Base-by-base conservation (phyloP, 2,329 filamentous ascomycete species). In the Capronia epimyces region DNA sequence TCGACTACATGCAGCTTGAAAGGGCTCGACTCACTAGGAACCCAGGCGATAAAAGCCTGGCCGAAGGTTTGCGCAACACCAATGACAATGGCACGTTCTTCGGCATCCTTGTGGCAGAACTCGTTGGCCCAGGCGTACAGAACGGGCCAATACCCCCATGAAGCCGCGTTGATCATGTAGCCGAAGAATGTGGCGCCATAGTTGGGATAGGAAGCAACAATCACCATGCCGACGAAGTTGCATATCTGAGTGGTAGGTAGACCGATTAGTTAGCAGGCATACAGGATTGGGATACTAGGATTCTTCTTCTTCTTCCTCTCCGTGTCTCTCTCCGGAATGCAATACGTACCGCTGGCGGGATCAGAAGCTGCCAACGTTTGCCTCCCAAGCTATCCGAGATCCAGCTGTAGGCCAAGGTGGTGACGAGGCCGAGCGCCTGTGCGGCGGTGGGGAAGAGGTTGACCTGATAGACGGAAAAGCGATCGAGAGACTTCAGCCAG, bases 11-110 rank as follows among this genome's bases (percentile, higher is more conserved):
- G 39, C 20, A 25, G 9, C 10, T n/a, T 42, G 9, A n/a, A 6
- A 25, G 12, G n/a, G 39, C 3, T n/a, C 4, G 20, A 37, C 24
- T 42, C 15, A 42, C 39, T 20, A 24, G 58, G 58, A 18, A 60
- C 48, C 58, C 58, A 60, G 2, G 58, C 58, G 20, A 58, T 46
- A 45, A 60, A 60, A 9, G 56, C 58, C 24, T 60, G 53, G 15
- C 58, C 58, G 21, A 60, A 52, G 5, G 58, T 58, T 22, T 59
- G 53, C 3, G 53, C 50, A 3, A 60, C 56, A 7, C 73, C 82
- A 1, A 83, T 75, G 0, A 86, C 80, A 3, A 87, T 69, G 0
- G 83, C 82, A 21, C 59, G 52, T 48, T 61, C 59, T 44, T 61
- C 59, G 10, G 52, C 50, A 40, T 61, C 57, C 16, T 57, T 50